Evolutionary conservation across 768 basidiomycete genomes (phyloP), one percentile per base, ranked within the genome.

Genomic region (Pulveroboletus sp.): DNA sequence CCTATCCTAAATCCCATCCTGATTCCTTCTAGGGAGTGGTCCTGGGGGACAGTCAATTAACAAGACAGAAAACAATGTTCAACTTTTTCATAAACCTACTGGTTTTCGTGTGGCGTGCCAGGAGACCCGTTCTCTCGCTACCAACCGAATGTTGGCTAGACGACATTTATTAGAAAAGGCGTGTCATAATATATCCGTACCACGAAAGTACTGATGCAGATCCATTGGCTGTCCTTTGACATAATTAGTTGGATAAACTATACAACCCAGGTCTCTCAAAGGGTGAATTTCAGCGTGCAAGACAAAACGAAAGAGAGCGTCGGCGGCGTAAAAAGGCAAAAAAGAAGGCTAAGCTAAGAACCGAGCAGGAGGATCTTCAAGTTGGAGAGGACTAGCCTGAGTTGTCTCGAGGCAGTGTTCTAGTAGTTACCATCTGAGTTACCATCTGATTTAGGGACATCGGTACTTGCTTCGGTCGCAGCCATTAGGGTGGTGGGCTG

Each of bases 41-140:
- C 92, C 93, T 52, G 94, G 94, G 24, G 94, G 94, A n/a, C 94
- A 97, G 75, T 93, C 91, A 23, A 85, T 95, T 64, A 95, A 97
- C 75, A 97, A 97, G 73, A 92, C 90, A 51, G 80, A 86, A 73
- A 84, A 94, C 68, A 88, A 90, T 62, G 93, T 95, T 23, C 91
- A 93, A 62, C 74, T 97, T 24, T 70, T 91, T 34, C 94, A 97
- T 65, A 86, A 83, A 57, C 93, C 94, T 2, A 91, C 90, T 17
- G 90, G 92, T 6, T 75, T 94, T 43, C 83, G 94, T 33, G 87
- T 95, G 13, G 73, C 81, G 4, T 93, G 90, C 62, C 94, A 97
- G 67, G 84, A 90, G 60, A 94, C 93, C 6, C 85, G 94, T 38
- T 94, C 91, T 3, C 69, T 94, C 39, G 72, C 80, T 25, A 76